Percentiles rank a stretch among this genome's conserved stretches.
phyloP scores from a whole-genome alignment of 805 yeast genomes.

The Starmerella lactis-condensi region DNA sequence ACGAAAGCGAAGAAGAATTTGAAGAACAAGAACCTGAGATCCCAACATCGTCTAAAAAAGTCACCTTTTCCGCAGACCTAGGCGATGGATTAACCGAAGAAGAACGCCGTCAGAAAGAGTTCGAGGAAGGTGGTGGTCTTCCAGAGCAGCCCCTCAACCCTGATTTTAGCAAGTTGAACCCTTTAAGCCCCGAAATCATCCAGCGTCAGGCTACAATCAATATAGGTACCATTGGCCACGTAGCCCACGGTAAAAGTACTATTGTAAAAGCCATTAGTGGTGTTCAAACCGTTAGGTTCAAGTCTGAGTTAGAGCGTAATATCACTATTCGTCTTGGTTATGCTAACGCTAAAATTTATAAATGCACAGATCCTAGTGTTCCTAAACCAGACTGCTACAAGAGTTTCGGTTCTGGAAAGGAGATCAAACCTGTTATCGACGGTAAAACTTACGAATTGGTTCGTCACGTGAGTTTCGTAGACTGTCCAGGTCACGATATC shows the following conservation, averaged over 20 bases:
- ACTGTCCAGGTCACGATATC: constrained; percentile 99
- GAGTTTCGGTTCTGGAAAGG: constrained; percentile 87
- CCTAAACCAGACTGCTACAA: constrained; percentile 90
- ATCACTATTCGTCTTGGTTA: constrained; percentile 97
- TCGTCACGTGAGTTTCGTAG: constrained; percentile 96
- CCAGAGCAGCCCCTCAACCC: constrained; percentile 91
- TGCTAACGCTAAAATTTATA: constrained; percentile 96
- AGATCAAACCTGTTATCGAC: constrained; percentile 81
- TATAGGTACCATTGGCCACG: constrained; percentile 90
- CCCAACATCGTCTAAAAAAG: constrained; percentile 35
- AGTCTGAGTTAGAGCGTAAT: constrained; percentile 96
- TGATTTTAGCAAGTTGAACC: constrained; percentile 63
- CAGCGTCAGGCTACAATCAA: constrained; percentile 93
- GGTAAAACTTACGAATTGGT: constrained; percentile 69
- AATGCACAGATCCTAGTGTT: constrained; percentile 67
- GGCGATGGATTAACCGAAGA: constrained; percentile 47
- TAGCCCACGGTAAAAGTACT: constrained; percentile 87
- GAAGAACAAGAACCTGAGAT: constrained; percentile 10
- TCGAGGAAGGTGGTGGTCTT: constrained; percentile 95
- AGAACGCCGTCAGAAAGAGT: constrained; percentile 63
- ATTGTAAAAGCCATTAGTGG: constrained; percentile 94
- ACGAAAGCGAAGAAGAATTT: constrained; percentile 23
- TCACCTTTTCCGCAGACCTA: constrained; percentile 45
- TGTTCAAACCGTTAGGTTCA: constrained; percentile 96
- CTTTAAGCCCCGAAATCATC: constrained; percentile 85